These are phyloP conservation scores for Selaginella tamariscina DNA, from an alignment of 75 land plant species.

Conservation along the genomic window DNA sequence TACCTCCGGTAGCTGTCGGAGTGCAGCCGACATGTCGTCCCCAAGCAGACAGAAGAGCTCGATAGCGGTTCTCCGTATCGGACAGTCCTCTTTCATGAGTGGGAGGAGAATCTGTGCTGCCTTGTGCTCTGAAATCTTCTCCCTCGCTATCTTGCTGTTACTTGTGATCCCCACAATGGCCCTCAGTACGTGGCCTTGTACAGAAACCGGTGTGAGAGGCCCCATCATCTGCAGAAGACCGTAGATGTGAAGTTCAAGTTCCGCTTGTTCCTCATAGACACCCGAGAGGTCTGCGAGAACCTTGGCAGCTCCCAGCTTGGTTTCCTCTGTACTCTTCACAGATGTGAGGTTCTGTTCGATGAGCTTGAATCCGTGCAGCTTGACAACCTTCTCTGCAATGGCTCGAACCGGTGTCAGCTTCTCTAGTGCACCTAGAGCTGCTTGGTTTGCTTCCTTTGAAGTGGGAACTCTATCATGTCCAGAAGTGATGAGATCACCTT, in stretches of 20 bases:
- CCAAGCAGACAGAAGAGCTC: constrained; percentile 25
- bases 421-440: constrained; percentile 30
- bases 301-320: constrained; percentile 20
- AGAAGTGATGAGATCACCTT: constrained; percentile 21
- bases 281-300: constrained; percentile 18
- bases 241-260: constrained; percentile 19
- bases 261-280: constrained; percentile 15
- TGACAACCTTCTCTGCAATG: constrained; percentile 16
- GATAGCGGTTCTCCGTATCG: constrained; percentile 16
- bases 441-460: constrained; percentile 23
- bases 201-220: constrained; percentile 13
- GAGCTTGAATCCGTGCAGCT: constrained; percentile 18
- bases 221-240: constrained; percentile 20
- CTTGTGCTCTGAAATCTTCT: constrained; percentile 18
- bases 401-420: constrained; percentile 23
- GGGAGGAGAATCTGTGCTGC: constrained; percentile 21
- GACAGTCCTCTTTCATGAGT: constrained; percentile 6
- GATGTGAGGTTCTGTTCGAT: constrained; percentile 22
- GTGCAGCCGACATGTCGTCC: constrained; percentile 22
- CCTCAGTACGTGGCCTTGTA: constrained; percentile 20
- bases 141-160: constrained; percentile 15
- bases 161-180: constrained; percentile 26
- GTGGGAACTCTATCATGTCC: constrained; percentile 22
- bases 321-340: constrained; percentile 7
- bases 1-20: constrained; percentile 17